These are phyloP conservation scores for Chalaropsis thielavioides DNA, from an alignment of 2,329 filamentous ascomycete genomes.

Conservation along the genomic window DNA sequence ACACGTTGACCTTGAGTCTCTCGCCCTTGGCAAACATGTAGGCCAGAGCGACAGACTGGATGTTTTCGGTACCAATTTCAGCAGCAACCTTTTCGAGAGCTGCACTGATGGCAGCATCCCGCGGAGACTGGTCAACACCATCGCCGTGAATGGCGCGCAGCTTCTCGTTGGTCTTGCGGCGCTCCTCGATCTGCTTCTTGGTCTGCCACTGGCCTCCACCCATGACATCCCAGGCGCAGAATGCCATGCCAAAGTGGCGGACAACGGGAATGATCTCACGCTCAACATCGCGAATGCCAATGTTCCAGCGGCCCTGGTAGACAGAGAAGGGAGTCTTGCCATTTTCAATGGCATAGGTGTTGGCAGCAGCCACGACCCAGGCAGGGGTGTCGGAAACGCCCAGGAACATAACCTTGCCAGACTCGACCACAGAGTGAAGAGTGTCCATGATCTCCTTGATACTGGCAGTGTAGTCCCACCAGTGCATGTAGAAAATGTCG, in stretches of 20 bases:
- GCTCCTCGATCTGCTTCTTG: conserved; percentile 24
- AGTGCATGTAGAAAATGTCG: conserved; percentile 33
- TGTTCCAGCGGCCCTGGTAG: conserved; percentile 30
- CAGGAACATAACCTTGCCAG: conserved; percentile 31
- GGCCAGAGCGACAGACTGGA: conserved; percentile 44
- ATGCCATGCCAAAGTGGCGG: conserved; percentile 32
- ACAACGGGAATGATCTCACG: conserved; percentile 32
- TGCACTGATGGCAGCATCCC: conserved; percentile 37
- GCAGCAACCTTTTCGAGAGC: conserved; percentile 46
- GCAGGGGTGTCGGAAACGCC: conserved; percentile 29
- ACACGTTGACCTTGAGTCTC: conserved; percentile 28
- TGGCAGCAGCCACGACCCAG: conserved; percentile 28
- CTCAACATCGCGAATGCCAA: conserved; percentile 26
- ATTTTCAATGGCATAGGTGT: conserved; percentile 26
- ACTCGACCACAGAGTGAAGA: conserved; percentile 29
- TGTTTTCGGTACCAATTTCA: conserved; percentile 37
- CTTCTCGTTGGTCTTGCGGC: conserved; percentile 27
- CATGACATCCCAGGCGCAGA: conserved; percentile 46
- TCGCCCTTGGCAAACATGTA: conserved; percentile 38
- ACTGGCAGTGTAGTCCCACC: conserved; percentile 31
- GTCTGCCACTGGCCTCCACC: conserved; percentile 39
- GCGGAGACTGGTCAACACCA: conserved; percentile 29
- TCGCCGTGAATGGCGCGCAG: conserved; percentile 22
- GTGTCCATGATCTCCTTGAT: conserved; percentile 31
- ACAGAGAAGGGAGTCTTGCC: conserved; percentile 27